Percentiles rank a stretch among this genome's conserved stretches.
These are phyloP conservation scores for Phlyctochytrium arcticum DNA, from an alignment of 192 early-diverging fungal genomes.

Conservation along the genomic window DNA sequence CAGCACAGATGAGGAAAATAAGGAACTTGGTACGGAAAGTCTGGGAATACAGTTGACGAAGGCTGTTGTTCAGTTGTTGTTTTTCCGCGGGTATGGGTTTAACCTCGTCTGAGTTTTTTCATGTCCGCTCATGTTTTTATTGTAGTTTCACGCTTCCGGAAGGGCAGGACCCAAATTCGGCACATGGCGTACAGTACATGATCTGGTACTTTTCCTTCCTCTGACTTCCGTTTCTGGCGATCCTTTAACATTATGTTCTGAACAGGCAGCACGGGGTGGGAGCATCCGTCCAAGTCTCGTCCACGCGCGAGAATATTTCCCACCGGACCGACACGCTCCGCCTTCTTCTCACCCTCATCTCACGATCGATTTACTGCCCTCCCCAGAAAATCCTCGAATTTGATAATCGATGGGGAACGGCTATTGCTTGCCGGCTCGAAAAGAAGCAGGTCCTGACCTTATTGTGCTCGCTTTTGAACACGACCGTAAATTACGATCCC, in stretches of 20 bases:
- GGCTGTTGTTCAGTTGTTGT: conserved; percentile 34
- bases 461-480: conserved; percentile 85
- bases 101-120: too few relatives aligned
- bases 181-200: conserved; percentile 35
- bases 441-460: conserved; percentile 70
- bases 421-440: conserved; percentile 51
- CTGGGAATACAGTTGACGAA: conserved; percentile 4
- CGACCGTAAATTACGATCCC: conserved; percentile 74
- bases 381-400: conserved; percentile 42
- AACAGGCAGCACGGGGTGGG: conserved; percentile 39
- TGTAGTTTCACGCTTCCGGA: conserved; percentile 39
- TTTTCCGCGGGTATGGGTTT: conserved; percentile 37
- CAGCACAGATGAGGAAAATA: conserved; percentile 11
- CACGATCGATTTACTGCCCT: conserved; percentile 74
- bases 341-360: conserved; percentile 72
- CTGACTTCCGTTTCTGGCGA: background rate
- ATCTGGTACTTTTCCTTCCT: conserved; percentile 36
- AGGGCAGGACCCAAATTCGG: conserved; percentile 10
- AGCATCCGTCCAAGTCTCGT: conserved; percentile 17
- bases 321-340: conserved; percentile 77
- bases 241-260: background rate
- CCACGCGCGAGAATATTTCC: conserved; percentile 57
- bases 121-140: conserved; percentile 20
- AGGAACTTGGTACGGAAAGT: background rate
- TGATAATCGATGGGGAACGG: conserved; percentile 56